Evolutionary conservation across 768 basidiomycete species (phyloP).

Genomic region (Boletus speciosus): DNA sequence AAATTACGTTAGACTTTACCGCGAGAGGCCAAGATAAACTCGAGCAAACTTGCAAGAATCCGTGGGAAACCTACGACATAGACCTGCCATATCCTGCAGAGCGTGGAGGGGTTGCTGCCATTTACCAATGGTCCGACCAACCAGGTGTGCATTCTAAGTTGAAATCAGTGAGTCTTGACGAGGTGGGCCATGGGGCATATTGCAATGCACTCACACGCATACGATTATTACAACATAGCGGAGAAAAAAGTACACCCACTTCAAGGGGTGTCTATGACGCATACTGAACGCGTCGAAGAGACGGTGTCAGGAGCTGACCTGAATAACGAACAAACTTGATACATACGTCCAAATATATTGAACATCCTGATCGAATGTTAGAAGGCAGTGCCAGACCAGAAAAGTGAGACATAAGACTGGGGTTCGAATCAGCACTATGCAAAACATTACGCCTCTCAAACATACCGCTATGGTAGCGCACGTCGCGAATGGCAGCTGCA

Average conservation of each 20-base stretch:
- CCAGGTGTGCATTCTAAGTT: constrained; percentile 12
- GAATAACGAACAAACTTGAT: neutral
- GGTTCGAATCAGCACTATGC: neutral
- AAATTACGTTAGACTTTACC: constrained; percentile 6
- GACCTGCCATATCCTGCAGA: constrained; percentile 12
- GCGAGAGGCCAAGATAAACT: constrained; percentile 16
- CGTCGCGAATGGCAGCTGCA: constrained; percentile 1
- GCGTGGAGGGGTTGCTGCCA: constrained; percentile 5
- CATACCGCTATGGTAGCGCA: constrained; percentile 15
- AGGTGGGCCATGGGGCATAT: neutral
- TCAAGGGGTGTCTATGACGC: constrained; percentile 18
- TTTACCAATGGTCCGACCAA: constrained; percentile 4
- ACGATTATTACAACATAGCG: constrained; percentile 20
- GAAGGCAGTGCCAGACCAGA: constrained; percentile 3
- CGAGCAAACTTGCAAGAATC: constrained; percentile 10
- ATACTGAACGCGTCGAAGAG: constrained; percentile 14
- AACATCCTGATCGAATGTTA: constrained; percentile 20
- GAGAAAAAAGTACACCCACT: constrained; percentile 30
- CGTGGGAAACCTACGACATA: constrained; percentile 5
- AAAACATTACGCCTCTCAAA: no score
- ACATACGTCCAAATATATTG: constrained; percentile 25
- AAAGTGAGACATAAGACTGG: constrained; percentile 4
- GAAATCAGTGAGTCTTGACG: neutral
- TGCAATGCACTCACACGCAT: constrained; percentile 16
- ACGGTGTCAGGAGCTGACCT: neutral